These are phyloP conservation scores for Eucalyptus melliodora DNA, from an alignment of 345 rosid genomes.

Conservation along the genomic window DNA sequence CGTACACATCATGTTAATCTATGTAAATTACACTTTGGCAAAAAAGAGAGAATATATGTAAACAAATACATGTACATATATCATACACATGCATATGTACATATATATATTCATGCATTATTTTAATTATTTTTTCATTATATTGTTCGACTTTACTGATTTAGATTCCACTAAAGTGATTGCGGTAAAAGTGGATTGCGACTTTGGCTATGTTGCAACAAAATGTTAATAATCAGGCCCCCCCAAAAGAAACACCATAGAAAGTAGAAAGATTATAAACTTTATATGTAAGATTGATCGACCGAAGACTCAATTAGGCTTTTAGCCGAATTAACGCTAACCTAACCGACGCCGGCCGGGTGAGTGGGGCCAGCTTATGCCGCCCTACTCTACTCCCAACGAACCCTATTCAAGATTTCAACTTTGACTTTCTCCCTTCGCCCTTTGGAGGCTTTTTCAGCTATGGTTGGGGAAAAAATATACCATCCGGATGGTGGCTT, in stretches of 20 bases:
- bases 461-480: not conserved
- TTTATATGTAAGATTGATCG: not conserved
- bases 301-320: not conserved
- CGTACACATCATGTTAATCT: not conserved
- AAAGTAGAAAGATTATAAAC: not conserved
- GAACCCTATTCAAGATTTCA: not conserved
- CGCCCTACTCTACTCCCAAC: not conserved
- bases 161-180: not conserved
- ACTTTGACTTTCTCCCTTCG: not conserved
- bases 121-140: not conserved
- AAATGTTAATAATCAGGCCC: not conserved
- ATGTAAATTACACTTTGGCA: not conserved
- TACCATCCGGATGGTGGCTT: not conserved
- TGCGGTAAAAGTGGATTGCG: not conserved
- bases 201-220: not conserved
- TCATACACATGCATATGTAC: not conserved
- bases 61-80: not conserved
- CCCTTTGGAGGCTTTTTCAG: not conserved
- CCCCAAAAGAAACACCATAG: not conserved
- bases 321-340: not conserved
- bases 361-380: not conserved
- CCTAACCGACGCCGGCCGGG: not conserved
- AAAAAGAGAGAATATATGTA: not conserved
- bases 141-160: not conserved
- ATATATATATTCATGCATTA: not conserved